phyloP scores from a whole-genome alignment of 1,139 yeast species.

The Zygoascus sp. region DNA sequence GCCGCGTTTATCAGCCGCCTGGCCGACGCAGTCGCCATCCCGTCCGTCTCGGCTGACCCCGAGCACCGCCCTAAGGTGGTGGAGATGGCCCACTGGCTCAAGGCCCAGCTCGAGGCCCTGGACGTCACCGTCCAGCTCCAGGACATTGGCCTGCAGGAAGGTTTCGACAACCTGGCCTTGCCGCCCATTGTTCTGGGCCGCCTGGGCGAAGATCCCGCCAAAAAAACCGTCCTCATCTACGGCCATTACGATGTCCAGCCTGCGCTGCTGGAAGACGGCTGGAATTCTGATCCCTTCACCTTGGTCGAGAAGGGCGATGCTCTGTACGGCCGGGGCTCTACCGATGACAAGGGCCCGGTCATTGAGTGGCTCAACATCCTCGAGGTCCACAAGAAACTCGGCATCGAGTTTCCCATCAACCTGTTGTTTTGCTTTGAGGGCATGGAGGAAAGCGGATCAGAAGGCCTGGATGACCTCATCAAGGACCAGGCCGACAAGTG shows the following conservation, averaged over 20 bases:
- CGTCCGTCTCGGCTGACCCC: constrained; percentile 92
- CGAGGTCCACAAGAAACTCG: constrained; percentile 83
- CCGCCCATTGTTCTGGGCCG: constrained; percentile 93
- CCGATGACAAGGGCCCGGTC: constrained; percentile 98
- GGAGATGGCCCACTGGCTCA: constrained; percentile 76
- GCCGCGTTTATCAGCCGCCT: constrained; percentile 43
- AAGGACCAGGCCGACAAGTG: constrained; percentile 70
- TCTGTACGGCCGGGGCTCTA: constrained; percentile 87
- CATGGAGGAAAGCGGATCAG: constrained; percentile 97
- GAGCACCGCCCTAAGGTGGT: constrained; percentile 79
- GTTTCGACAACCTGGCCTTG: constrained; percentile 60
- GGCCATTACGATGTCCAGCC: constrained; percentile 99
- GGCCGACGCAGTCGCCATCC: constrained; percentile 80
- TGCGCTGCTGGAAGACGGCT: constrained; percentile 86
- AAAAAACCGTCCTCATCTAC: constrained; percentile 84
- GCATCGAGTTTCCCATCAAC: constrained; percentile 89
- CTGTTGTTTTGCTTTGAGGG: constrained; percentile 93
- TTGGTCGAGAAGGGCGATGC: constrained; percentile 59
- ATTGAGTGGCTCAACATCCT: constrained; percentile 93
- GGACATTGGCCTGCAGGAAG: constrained; percentile 85
- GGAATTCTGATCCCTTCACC: constrained; percentile 89
- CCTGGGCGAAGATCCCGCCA: constrained; percentile 70
- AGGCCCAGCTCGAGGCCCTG: constrained; percentile 57
- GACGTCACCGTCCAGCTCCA: constrained; percentile 80
- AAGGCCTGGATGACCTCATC: constrained; percentile 82